Percentiles rank a stretch among this genome's conserved stretches.
Conservation (phyloP, 768 basidiomycete genomes). For the Mycena galericulata region DNA sequence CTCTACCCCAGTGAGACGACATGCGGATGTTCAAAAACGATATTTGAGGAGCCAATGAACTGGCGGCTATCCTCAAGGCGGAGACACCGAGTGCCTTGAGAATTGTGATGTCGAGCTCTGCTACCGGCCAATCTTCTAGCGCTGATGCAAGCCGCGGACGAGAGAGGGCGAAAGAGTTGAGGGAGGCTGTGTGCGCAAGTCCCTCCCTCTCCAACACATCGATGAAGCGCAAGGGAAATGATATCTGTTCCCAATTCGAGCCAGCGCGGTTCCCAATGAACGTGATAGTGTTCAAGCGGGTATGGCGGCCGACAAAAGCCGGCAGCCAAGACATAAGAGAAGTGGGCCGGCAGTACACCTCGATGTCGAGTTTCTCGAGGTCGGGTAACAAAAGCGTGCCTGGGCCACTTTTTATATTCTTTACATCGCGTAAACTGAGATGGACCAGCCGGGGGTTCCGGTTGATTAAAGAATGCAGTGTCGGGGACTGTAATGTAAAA, state of each 20-base stretch:
- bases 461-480: not conserved
- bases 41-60: constrained; percentile 2
- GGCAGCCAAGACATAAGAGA: constrained; percentile 11
- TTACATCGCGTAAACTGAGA: not conserved
- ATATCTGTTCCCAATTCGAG: not conserved
- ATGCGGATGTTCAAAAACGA: not conserved
- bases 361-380: constrained; percentile 7
- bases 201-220: constrained; percentile 1
- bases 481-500: not conserved
- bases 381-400: not conserved
- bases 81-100: not conserved
- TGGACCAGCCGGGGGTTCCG: not conserved
- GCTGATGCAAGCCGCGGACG: not conserved
- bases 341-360: not conserved
- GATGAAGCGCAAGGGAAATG: not conserved
- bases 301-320: constrained; percentile 6
- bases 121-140: constrained; percentile 5
- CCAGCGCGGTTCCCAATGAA: not conserved
- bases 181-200: not conserved
- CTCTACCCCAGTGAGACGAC: not conserved
- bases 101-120: not conserved
- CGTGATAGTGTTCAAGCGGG: not conserved
- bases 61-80: not conserved
- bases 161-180: constrained; percentile 11
- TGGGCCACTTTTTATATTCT: not conserved